Conservation (phyloP, 2,329 filamentous ascomycete genomes). For the Neonectria magnoliae region DNA sequence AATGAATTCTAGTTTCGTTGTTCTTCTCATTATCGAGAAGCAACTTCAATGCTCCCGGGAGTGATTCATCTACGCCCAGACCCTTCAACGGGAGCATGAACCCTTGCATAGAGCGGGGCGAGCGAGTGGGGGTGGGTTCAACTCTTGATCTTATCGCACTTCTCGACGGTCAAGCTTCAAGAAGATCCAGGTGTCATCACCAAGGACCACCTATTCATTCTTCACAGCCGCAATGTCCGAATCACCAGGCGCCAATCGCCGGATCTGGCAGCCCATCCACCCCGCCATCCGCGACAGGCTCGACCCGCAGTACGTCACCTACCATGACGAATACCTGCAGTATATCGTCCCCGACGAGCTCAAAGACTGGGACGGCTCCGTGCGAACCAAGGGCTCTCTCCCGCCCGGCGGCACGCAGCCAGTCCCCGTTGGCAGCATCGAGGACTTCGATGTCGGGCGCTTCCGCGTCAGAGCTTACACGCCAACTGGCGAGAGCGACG, state of each 20-base stretch:
- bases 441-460: slow-evolving; percentile 41
- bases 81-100: too few relatives aligned
- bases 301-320: slow-evolving; percentile 51
- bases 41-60: too few relatives aligned
- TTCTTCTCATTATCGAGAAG: too few relatives aligned
- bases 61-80: too few relatives aligned
- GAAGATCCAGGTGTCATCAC: background rate
- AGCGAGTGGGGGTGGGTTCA: too few relatives aligned
- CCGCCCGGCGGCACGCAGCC: slow-evolving; percentile 40
- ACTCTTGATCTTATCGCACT: too few relatives aligned
- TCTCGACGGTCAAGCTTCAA: background rate
- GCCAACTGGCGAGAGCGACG: slow-evolving; percentile 38
- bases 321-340: slow-evolving; percentile 51
- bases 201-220: background rate
- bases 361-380: slow-evolving; percentile 46
- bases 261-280: slow-evolving; percentile 48
- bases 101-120: too few relatives aligned
- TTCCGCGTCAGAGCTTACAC: slow-evolving; percentile 48
- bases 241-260: slow-evolving; percentile 16
- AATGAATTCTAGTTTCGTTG: too few relatives aligned
- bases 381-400: slow-evolving; percentile 40
- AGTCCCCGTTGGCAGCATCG: slow-evolving; percentile 41
- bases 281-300: slow-evolving; percentile 44
- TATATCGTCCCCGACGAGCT: slow-evolving; percentile 49
- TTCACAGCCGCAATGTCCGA: background rate